These are phyloP conservation scores for Trichoderma citrinoviride DNA, from an alignment of 2,329 filamentous ascomycete genomes.

Conservation along the genomic window DNA sequence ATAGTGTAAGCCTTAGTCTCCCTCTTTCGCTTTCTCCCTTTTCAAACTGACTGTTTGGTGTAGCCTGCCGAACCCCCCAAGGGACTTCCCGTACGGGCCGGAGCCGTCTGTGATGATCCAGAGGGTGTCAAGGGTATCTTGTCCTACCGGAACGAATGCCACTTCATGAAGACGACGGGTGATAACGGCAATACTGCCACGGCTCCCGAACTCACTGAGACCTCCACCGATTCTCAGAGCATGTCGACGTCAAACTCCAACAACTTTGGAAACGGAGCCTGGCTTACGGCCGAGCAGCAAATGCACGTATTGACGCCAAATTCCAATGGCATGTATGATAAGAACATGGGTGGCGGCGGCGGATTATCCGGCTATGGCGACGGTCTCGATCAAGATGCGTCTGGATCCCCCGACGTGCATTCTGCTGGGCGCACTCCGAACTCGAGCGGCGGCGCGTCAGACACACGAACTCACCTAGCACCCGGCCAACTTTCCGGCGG, in stretches of 20 bases:
- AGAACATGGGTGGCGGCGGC: constrained; percentile 30
- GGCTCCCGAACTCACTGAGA: constrained; percentile 42
- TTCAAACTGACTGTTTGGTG: constrained; percentile 25
- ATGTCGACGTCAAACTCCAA: constrained; percentile 25
- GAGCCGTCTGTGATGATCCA: constrained; percentile 36
- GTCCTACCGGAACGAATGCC: constrained; percentile 45
- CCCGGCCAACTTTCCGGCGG: constrained; percentile 33
- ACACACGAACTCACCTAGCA: constrained; percentile 31
- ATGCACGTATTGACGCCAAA: constrained; percentile 39
- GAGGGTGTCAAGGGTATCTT: constrained; percentile 43
- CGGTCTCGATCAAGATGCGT: constrained; percentile 45
- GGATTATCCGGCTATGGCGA: constrained; percentile 42
- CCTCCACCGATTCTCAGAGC: constrained; percentile 31
- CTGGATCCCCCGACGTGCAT: constrained; percentile 48
- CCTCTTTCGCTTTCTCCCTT: not conserved
- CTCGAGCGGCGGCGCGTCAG: constrained; percentile 45
- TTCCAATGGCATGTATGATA: constrained; percentile 38
- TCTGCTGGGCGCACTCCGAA: constrained; percentile 60
- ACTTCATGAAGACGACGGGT: constrained; percentile 41
- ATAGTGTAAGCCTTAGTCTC: constrained; percentile 41
- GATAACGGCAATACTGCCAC: constrained; percentile 42
- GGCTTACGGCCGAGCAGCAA: constrained; percentile 43
- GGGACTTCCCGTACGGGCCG: constrained; percentile 23
- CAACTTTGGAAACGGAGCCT: constrained; percentile 34
- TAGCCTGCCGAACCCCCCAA: constrained; percentile 20